Evolutionary conservation across 441 rosid genomes (phyloP), one percentile per base, ranked within the genome.

Genomic region (Geranium incanum): DNA sequence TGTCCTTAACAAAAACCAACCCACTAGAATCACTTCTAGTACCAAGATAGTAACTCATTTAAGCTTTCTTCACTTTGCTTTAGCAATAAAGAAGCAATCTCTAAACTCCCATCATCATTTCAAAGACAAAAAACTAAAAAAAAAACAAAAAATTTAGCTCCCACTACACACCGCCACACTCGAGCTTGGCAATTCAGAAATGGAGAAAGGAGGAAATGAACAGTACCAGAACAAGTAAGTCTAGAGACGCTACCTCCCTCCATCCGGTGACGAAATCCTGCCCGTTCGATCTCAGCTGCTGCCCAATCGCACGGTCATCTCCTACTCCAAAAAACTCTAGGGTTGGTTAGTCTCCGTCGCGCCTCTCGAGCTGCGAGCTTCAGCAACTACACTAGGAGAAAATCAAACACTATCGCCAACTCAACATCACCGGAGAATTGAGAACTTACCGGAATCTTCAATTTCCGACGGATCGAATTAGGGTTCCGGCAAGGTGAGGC

Each of bases 221-320:
- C 84, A 88, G 90, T 86, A 92, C 97, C 95, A 85, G 89, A 82
- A 82, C 79, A 88, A 94, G 83, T 86, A 89, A 88, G 93, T 86
- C 82, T 86, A 86, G 89, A 92, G 91, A 88, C 84, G 97, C 92
- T 89, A 95, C 98, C 98, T 92, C 99, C 99, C 99, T 95, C 99
- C 99, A 95, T 95, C 78, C 98, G 98, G 88, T 77, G 94, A 87
- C 76, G 79, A 85, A 81, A 84, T 82, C 85, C 88, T 21, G 80
- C 77, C 86, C 83, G 87, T 82, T 79, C 68, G 86, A 82, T 84
- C 91, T 90, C 82, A 87, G 73, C 78, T 87, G 81, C 74, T 85
- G 79, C 84, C 77, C 78, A 86, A 81, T 81, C 83, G 86, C 78
- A 79, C 75, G 81, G 72, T 81, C 93, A 87, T 89, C 91, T 82